Base-by-base conservation (phyloP, 345 rosid species). In the Trapa bicornis region DNA sequence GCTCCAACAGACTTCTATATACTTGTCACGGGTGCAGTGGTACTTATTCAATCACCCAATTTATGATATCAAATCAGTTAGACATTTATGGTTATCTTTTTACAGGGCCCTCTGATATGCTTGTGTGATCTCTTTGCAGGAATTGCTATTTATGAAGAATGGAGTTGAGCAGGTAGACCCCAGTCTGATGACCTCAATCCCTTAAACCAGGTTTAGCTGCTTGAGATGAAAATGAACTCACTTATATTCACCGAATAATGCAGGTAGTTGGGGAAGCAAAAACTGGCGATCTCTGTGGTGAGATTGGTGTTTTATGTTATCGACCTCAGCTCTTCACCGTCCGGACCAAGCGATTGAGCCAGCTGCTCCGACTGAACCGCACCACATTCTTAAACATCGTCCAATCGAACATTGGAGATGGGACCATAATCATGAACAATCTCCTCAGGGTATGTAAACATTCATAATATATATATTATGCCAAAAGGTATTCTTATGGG, bases 381-480 rank as follows among this genome's bases (percentile, higher is more conserved):
- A 85, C 95, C 29, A 75, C 89, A 10, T 94, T 93, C 85, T 68
- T 93, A 64, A 88, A 82, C 58, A 88, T 90, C 36, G 84, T 93
- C 73, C 97, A 90, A 71, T 88, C 96, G 57, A 93, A 93, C 75
- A 84, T 90, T 52, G 97, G 95, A 75, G 98, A 93, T 69, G 98
- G 96, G 68, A 88, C 92, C 33, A 80, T 93, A 48, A 88, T 93
- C 75, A 83, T 88, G 89, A 90, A 85, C 75, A 93, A 93, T 80
- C 89, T 93, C 68, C 97, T 93, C 67, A 88, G 89, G 91, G 98
- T 93, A 37, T 38, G 53, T 37, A 41, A 32, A 58, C 33, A 0
- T 3, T 17, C 37, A 2, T 10, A n/a, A 52, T 47, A 10, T 29
- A 65, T 41, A 47, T 22, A 22, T 22, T 22, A 37, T 5, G 12